Base-by-base conservation (phyloP, 805 yeast species). In the Candida insectorum region DNA sequence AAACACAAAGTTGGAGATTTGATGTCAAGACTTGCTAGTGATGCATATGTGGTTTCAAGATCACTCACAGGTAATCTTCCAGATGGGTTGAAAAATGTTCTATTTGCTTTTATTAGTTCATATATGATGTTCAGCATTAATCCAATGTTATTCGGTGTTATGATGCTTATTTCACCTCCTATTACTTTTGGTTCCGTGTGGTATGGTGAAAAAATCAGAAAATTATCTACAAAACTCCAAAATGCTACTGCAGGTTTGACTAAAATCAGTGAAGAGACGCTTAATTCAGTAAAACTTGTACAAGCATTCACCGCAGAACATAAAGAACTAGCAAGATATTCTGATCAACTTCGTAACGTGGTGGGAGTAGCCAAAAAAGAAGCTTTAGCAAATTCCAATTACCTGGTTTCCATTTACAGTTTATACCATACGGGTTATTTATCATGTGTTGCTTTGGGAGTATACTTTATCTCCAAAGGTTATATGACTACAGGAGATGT, bases 401-500 rank as follows among this genome's bases (percentile, higher is more conserved):
- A 65, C 44, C 53, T 56, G 42, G 71, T 65, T 4, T 63, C 69
- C 12, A 65, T 65, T 32, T 66, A 66, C 46, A 43, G 62, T 21
- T 54, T 65, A 26, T 67, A 65, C 44, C 71, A 65, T 37, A 49
- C 66, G 3, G 71, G 71, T 1, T 66, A 66, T 41, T 52, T 65
- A 24, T 55, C 69, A 24, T 65, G 71, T 43, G 54, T 64, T 28
- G 66, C 69, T 2, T 48, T 65, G 29, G 73, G 73, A 5, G 62
- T 65, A 13, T 63, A 65, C 37, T 55, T 65, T 38, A 66, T 67
- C 30, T 47, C 65, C 30, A 53, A 56, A 23, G 72, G 70, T 2
- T 56, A 60, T 33, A 65, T 66, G 71, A 59, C 70, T n/a, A 63
- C 71, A 0, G 73, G 73, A 24, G 73, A 66, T 34, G 70, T 67